Percentiles rank a stretch among this genome's conserved stretches.
These are phyloP conservation scores for Penicillium sp. DNA, from an alignment of 2,329 filamentous ascomycete genomes.

Conservation along the genomic window DNA sequence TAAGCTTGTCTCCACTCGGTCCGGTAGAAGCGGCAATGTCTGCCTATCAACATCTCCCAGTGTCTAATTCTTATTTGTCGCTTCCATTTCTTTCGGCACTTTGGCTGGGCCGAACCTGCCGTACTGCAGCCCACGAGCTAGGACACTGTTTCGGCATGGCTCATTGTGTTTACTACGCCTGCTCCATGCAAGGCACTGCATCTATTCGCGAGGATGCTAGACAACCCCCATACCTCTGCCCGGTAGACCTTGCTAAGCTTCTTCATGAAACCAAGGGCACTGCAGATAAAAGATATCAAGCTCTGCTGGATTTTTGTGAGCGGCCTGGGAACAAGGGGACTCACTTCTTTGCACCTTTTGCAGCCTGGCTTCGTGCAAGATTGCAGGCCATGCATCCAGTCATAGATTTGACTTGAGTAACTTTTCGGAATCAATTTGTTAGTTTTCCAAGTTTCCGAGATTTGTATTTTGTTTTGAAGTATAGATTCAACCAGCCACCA, in stretches of 20 bases:
- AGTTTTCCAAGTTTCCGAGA: no score
- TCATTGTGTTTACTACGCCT: slow-evolving; percentile 55
- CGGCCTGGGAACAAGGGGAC: slow-evolving; percentile 4
- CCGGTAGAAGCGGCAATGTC: slow-evolving; percentile 10
- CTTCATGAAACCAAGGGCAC: slow-evolving; percentile 19
- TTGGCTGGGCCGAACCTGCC: slow-evolving; percentile 59
- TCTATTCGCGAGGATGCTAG: slow-evolving; percentile 32
- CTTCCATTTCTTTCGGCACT: slow-evolving; percentile 38
- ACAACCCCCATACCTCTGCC: slow-evolving; percentile 36
- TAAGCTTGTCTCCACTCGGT: neutral
- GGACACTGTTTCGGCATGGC: slow-evolving; percentile 66
- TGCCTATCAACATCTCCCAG: neutral
- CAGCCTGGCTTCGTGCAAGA: slow-evolving; percentile 18
- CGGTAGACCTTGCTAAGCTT: slow-evolving; percentile 30
- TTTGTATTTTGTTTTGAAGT: neutral
- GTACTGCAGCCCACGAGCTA: slow-evolving; percentile 63
- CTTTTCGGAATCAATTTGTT: neutral
- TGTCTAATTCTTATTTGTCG: slow-evolving; percentile 2
- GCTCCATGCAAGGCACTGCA: slow-evolving; percentile 34
- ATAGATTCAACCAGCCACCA: neutral
- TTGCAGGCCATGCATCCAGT: neutral
- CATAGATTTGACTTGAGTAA: neutral
- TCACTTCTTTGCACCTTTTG: slow-evolving; percentile 25
- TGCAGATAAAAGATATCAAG: slow-evolving; percentile 17
- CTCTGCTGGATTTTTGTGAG: slow-evolving; percentile 24